These are phyloP conservation scores for Mucor circinelloides DNA, from an alignment of 371 early-diverging fungal species.

Conservation along the genomic window DNA sequence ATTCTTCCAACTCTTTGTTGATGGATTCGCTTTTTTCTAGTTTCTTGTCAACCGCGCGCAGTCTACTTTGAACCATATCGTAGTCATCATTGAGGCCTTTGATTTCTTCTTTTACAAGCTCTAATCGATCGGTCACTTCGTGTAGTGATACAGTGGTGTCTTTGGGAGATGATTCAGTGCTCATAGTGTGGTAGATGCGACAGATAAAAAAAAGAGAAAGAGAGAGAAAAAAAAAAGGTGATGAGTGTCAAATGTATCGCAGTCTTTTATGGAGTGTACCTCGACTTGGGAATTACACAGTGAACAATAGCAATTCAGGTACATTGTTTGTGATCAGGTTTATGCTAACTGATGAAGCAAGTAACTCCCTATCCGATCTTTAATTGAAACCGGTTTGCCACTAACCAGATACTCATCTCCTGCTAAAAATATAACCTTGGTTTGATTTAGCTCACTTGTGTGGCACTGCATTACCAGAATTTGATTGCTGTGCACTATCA, in stretches of 20 bases:
- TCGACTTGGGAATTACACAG: not conserved
- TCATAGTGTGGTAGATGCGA: not conserved
- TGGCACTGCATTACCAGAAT: not conserved
- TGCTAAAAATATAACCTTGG: not conserved
- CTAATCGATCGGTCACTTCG: not conserved
- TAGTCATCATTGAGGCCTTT: not conserved
- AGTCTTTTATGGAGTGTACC: not conserved
- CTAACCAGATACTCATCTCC: not conserved
- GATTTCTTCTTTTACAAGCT: not conserved
- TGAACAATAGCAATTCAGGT: not conserved
- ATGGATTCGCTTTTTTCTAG: not conserved
- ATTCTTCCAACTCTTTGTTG: not conserved
- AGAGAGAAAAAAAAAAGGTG: not conserved
- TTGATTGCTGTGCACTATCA: not conserved
- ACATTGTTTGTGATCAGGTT: too few relatives aligned
- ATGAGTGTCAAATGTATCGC: not conserved
- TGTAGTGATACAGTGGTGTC: not conserved
- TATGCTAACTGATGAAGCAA: too few relatives aligned
- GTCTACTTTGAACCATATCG: not conserved
- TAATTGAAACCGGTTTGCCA: not conserved
- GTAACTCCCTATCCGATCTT: not conserved
- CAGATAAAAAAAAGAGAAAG: not conserved
- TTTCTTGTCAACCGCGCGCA: not conserved
- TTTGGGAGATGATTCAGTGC: not conserved
- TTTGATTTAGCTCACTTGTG: not conserved